A percentile compares a stretch with the other conserved stretches of the same genome.
These are phyloP conservation scores for Colletotrichum nymphaeae DNA, from an alignment of 2,329 filamentous ascomycete genomes.

Conservation along the genomic window DNA sequence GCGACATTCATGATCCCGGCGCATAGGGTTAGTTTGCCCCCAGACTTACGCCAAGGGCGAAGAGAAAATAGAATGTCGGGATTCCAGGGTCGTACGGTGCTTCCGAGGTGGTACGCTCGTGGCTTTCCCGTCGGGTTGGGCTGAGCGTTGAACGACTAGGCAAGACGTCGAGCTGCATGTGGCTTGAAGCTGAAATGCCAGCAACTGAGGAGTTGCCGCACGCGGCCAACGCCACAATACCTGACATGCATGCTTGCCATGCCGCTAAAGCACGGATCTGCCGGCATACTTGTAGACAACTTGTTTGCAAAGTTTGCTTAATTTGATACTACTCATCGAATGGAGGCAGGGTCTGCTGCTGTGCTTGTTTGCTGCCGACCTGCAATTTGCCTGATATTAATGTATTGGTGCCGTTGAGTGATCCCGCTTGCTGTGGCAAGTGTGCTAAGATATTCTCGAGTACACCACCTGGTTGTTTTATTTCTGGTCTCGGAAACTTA, in stretches of 20 bases:
- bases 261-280: background rate
- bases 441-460: background rate
- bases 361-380: background rate
- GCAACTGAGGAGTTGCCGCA: background rate
- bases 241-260: background rate
- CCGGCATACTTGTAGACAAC: background rate
- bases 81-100: background rate
- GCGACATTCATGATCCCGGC: background rate
- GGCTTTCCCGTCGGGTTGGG: background rate
- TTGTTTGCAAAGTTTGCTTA: background rate
- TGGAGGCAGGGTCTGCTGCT: background rate
- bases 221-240: background rate
- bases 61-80: background rate
- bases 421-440: background rate
- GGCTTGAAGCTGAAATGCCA: conserved; percentile 17
- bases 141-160: background rate
- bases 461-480: background rate
- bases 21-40: background rate
- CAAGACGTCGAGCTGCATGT: background rate
- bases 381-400: background rate
- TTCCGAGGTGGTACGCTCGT: background rate
- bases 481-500: background rate
- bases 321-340: background rate
- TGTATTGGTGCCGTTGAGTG: background rate
- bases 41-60: background rate